Evolutionary conservation across 192 early-diverging fungal genomes (phyloP).

Genomic region (Podila verticillata): DNA sequence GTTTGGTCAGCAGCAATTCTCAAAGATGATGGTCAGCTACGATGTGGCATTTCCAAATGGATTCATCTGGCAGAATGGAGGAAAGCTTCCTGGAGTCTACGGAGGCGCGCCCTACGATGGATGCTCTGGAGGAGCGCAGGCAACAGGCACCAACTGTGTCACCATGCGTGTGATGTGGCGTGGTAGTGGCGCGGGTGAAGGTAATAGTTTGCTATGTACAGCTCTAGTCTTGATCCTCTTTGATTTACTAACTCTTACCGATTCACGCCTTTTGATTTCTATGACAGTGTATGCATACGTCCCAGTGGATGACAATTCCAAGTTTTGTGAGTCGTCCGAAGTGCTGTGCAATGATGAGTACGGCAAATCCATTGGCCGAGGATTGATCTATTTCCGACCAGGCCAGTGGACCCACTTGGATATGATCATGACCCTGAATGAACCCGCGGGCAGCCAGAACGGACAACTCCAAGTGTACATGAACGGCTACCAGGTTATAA

Average conservation of each 20-base stretch:
- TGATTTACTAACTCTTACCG: not conserved
- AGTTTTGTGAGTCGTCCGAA: slow-evolving; percentile 37
- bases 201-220: slow-evolving; percentile 5
- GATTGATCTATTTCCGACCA: slow-evolving; percentile 52
- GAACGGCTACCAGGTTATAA: slow-evolving; percentile 49
- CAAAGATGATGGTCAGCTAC: slow-evolving; percentile 57
- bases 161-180: slow-evolving; percentile 65
- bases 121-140: slow-evolving; percentile 58
- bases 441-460: slow-evolving; percentile 46
- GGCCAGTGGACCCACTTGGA: slow-evolving; percentile 55
- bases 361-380: slow-evolving; percentile 61
- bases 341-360: slow-evolving; percentile 57
- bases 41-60: slow-evolving; percentile 54
- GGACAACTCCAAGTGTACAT: slow-evolving; percentile 56
- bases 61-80: slow-evolving; percentile 58
- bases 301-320: slow-evolving; percentile 34
- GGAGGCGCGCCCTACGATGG: slow-evolving; percentile 52
- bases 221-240: not conserved
- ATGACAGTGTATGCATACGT: slow-evolving; percentile 59
- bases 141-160: slow-evolving; percentile 56
- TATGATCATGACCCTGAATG: slow-evolving; percentile 52
- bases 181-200: slow-evolving; percentile 40
- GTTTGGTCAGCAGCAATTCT: slow-evolving; percentile 45
- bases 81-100: slow-evolving; percentile 60
- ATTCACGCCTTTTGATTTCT: not conserved